Evolutionary conservation across 2,329 filamentous ascomycete genomes (phyloP), one percentile per base, ranked within the genome.

Genomic region (Colletotrichum musicola): DNA sequence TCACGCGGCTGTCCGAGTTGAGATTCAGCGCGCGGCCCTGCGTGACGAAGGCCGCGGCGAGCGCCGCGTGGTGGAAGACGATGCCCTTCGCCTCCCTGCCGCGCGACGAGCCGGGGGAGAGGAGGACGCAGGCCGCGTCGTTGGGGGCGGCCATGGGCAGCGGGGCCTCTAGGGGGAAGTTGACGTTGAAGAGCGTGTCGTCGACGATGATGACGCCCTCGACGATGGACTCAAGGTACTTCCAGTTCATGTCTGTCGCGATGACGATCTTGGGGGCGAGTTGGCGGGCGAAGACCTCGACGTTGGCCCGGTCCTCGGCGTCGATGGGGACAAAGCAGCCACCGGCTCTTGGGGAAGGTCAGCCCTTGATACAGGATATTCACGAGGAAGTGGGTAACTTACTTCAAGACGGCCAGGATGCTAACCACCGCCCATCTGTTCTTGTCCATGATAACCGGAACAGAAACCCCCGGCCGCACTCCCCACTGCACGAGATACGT

Each of bases 361-460:
- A 73, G 69, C 87, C 85, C 22, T 25, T 25, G 22, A 30, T 14
- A 1, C n/a, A 18, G 13, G 2, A 5, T 6, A 1, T n/a, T 25
- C 22, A 25, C 1, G 13, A 14, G 18, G 13, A 6, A 14, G 4
- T 81, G 84, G 62, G 80, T 80, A 10, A 89, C 89, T 64, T 84
- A 83, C 78, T 92, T 91, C 50, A 93, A 80, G 1, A 90, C 84
- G 0, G 91, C 91, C 20, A 95, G 82, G 69, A 95, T 90, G 6
- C 90, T 86, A 46, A 93, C 81, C 55, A 93, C 91, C 0, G 92
- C 84, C 76, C 91, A 86, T 14, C 89, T 80, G 20, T 87, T 92
- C 79, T 93, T 94, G 50, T 92, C 88, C 74, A 94, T 84, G 18
- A 90, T 86, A 6, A 94, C 83, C 5, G 89, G 89, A 1, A 94